Base-by-base conservation (phyloP, 139 green algal species). In the Tetratostichococcus sp. region DNA sequence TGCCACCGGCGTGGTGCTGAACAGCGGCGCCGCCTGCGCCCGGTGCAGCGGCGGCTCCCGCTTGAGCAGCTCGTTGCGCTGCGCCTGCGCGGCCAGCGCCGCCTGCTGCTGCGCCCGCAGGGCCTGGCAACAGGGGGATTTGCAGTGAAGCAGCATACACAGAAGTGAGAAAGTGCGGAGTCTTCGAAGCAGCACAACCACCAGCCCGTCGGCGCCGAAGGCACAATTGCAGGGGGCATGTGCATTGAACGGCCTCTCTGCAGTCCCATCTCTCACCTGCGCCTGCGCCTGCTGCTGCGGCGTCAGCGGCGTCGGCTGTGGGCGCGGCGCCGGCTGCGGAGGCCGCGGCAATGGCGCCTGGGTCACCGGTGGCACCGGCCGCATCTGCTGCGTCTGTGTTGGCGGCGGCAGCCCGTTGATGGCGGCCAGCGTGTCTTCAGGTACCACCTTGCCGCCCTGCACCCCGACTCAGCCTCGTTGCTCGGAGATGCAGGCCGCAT, bases 381-480 rank as follows among this genome's bases (percentile, higher is more conserved):
- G 33, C 68, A 34, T 16, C 42, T 22, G 43, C 1, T 16, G 39
- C 32, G 42, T 28, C 67, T 71, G 66, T 28, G 43, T 28, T 34
- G 31, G 19, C 35, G 16, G 1, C n/a, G 33, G 35, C 43, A 35
- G 16, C n/a, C 26, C 19, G 57, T 77, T 72, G 67, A 68, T 69
- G 31, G 30, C 71, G 4, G 70, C 31, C 66, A 89, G 78, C 77
- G 77, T 26, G 39, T 79, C 70, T 66, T 31, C 65, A 43, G 34
- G 43, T 3, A 75, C 39, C 34, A 31, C 32, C 72, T 75, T 69
- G 43, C 33, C 65, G 26, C 72, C 23, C 72, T 76, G 33, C 72
- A 76, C 1, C 35, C 39, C 8, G 8, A n/a, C n/a, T n/a, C n/a
- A n/a, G n/a, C n/a, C n/a, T n/a, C n/a, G n/a, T n/a, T n/a, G n/a